Evolutionary conservation across 2,329 filamentous ascomycete species (phyloP), one percentile per base, ranked within the genome.

Genomic region (Apiospora hydei): DNA sequence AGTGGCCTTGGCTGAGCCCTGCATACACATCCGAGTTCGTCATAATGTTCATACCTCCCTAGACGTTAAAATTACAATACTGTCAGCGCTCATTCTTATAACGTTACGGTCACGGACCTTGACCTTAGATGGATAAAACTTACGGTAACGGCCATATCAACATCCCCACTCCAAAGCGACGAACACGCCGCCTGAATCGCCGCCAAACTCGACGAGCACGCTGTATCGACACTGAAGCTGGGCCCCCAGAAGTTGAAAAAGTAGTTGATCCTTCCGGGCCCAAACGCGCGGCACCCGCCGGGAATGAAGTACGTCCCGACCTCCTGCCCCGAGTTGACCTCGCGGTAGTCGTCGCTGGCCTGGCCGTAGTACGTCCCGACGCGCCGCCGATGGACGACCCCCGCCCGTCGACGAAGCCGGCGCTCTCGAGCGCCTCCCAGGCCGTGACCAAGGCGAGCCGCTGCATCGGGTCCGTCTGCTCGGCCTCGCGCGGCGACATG

Each of bases 241-340:
- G 92, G 92, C 0, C 93, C 93, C 66, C 87, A 90, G 81, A 94
- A 94, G 77, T 93, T 92, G 82, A 94, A 94, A 80, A 91, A 92
- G 81, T 94, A 94, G 82, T 94, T 90, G 79, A 94, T 92, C 13
- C 92, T 86, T 14, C 91, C 89, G 0, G 83, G 82, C 0, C 80
- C 81, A 51, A 85, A 85, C n/a, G 82, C 83, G 2, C 84, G 80
- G 44, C 83, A 81, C 47, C 81, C 82, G 8, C 85, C 85, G 0
- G 85, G 84, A 73, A 87, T 84, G 72, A 80, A 86, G 74, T 86
- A 86, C 0, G 85, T 86, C 82, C 93, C 91, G 46, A 94, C 88
- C 74, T 93, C 89, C 81, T 94, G 90, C 0, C 88, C 88, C 44
- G 89, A 90, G 77, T 94, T 94, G 73, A 93, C 90, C 77, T 94